Conservation (phyloP, 441 rosid genomes). For the Mallotus repandus region DNA sequence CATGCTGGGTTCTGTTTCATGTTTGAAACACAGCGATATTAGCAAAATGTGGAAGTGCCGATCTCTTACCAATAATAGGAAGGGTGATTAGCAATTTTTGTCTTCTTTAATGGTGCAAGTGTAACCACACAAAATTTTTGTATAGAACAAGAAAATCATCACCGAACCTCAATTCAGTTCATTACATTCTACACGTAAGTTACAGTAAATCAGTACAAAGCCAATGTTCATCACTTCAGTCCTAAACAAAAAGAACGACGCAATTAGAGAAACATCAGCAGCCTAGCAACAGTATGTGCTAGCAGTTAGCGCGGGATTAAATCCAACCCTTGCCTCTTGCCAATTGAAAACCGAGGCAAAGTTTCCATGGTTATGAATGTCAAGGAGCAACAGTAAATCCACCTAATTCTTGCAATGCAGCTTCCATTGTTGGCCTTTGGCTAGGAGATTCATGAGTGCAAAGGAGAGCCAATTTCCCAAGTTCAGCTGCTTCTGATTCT, state of each 20-base stretch:
- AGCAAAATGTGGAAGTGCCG: neutral
- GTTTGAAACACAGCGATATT: neutral
- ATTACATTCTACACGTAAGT: neutral
- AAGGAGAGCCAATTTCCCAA: slow-evolving; percentile 55
- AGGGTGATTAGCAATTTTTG: too few relatives aligned
- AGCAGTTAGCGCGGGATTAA: slow-evolving; percentile 21
- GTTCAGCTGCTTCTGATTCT: slow-evolving; percentile 59
- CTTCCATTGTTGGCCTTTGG: slow-evolving; percentile 68
- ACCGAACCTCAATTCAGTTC: slow-evolving; percentile 10
- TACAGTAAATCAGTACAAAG: neutral
- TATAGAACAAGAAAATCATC: neutral
- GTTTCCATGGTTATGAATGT: neutral
- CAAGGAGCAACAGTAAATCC: slow-evolving; percentile 28
- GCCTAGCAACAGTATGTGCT: slow-evolving; percentile 6
- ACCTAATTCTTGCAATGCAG: slow-evolving; percentile 55
- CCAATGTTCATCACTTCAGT: slow-evolving; percentile 1
- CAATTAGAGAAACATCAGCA: slow-evolving; percentile 18
- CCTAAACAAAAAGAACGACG: slow-evolving; percentile 12
- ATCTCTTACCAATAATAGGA: too few relatives aligned
- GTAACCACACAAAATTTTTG: neutral
- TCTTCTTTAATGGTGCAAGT: too few relatives aligned
- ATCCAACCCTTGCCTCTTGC: slow-evolving; percentile 21
- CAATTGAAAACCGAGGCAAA: slow-evolving; percentile 33
- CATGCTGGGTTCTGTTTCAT: neutral
- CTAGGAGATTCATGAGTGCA: slow-evolving; percentile 76